A percentile compares a stretch with the other conserved stretches of the same genome.
phyloP scores from a whole-genome alignment of 345 rosid species.

The Eucalyptus regnans region DNA sequence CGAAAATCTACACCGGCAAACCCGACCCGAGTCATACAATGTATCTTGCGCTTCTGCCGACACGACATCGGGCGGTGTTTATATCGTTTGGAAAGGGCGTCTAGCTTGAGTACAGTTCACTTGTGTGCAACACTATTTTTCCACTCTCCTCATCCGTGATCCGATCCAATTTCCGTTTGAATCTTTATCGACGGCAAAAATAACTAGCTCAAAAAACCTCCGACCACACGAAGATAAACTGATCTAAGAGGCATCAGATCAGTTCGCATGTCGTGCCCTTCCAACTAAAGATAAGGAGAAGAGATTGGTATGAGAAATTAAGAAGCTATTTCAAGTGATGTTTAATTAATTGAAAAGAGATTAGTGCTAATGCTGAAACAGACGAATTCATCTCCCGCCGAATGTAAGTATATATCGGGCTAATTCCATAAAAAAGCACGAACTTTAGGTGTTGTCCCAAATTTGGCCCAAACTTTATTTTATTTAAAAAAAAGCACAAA shows the following conservation, averaged over 20 bases:
- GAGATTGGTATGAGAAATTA: background rate
- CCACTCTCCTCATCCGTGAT: background rate
- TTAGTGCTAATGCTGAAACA: background rate
- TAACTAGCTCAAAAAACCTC: background rate
- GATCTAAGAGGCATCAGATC: background rate
- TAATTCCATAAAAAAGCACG: too few species aligned
- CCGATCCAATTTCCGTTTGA: background rate
- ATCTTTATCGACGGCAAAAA: background rate
- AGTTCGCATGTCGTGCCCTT: background rate
- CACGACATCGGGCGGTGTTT: rapidly evolving
- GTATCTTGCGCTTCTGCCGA: background rate
- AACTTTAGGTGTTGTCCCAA: too few species aligned
- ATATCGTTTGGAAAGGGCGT: background rate
- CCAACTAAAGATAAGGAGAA: too few species aligned
- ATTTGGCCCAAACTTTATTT: too few species aligned
- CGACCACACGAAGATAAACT: background rate
- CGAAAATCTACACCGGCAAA: background rate
- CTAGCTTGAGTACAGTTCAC: background rate
- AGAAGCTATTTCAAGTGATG: background rate
- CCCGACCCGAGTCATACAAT: background rate
- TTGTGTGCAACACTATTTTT: background rate
- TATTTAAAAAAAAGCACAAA: too few species aligned
- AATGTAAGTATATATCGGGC: background rate
- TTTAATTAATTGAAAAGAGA: background rate
- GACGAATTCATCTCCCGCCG: background rate